A percentile compares a stretch with the other conserved stretches of the same genome.
These are phyloP conservation scores for Xylariaceae sp. DNA, from an alignment of 2,329 filamentous ascomycete genomes.

Conservation along the genomic window DNA sequence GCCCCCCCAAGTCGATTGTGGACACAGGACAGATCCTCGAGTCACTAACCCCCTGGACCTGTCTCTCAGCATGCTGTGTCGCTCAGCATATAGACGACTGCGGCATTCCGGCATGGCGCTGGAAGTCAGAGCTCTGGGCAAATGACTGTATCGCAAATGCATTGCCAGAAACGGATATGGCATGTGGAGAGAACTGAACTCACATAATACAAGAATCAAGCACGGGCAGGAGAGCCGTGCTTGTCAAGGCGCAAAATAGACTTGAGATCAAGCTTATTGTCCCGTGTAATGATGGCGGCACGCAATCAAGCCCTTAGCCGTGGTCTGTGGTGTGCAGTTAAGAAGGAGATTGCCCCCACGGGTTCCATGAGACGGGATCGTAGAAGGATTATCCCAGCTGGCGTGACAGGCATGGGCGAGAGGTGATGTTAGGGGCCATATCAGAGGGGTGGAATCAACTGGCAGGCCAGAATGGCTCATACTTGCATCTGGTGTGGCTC, in stretches of 20 bases:
- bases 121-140: slow-evolving; percentile 34
- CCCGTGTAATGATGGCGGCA: slow-evolving; percentile 27
- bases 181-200: slow-evolving; percentile 37
- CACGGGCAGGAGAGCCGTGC: slow-evolving; percentile 23
- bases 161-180: slow-evolving; percentile 43
- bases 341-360: slow-evolving; percentile 40
- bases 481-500: slow-evolving; percentile 28
- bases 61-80: slow-evolving; percentile 41
- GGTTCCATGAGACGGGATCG: slow-evolving; percentile 40
- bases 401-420: slow-evolving; percentile 23
- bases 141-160: slow-evolving; percentile 38
- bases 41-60: slow-evolving; percentile 45
- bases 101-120: slow-evolving; percentile 45
- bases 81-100: slow-evolving; percentile 46
- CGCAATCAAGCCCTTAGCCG: slow-evolving; percentile 25
- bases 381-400: slow-evolving; percentile 38
- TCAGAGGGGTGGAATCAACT: slow-evolving; percentile 38
- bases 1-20: slow-evolving; percentile 30
- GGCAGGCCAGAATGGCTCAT: slow-evolving; percentile 32
- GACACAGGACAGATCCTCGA: slow-evolving; percentile 46
- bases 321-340: slow-evolving; percentile 20
- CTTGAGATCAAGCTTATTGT: slow-evolving; percentile 32
- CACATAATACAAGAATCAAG: slow-evolving; percentile 32
- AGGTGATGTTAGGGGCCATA: slow-evolving; percentile 29
- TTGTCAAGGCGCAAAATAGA: slow-evolving; percentile 19